Evolutionary conservation across 129 eudicot genomes (phyloP).

Genomic region (Centella asiatica): DNA sequence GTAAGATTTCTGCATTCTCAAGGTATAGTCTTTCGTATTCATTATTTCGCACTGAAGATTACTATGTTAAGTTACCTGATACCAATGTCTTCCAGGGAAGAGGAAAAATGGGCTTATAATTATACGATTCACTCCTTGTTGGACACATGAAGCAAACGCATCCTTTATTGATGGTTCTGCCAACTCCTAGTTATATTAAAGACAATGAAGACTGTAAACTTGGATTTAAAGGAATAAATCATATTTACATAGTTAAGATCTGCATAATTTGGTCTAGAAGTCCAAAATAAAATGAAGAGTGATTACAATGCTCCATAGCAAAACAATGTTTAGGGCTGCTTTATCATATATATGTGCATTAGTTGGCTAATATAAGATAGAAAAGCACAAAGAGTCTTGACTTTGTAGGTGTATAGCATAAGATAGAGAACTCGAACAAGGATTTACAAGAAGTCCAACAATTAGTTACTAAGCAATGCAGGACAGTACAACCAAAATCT

Average conservation of each 20-base stretch:
- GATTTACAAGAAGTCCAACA: too few species aligned
- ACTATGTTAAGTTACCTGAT: slow-evolving; percentile 47
- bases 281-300: neutral
- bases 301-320: neutral
- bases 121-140: slow-evolving; percentile 78
- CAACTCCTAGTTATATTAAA: slow-evolving; percentile 44
- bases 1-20: neutral
- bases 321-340: too few species aligned
- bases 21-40: neutral
- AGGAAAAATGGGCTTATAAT: slow-evolving; percentile 93
- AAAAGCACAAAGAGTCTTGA: too few species aligned
- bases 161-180: slow-evolving; percentile 81
- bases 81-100: slow-evolving; percentile 95
- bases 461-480: too few species aligned
- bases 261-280: neutral
- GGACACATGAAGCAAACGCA: slow-evolving; percentile 70
- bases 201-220: slow-evolving; percentile 5
- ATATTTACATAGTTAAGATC: neutral
- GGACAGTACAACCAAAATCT: too few species aligned
- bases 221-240: neutral
- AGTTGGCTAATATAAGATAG: too few species aligned
- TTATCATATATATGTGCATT: too few species aligned
- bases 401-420: too few species aligned
- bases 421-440: too few species aligned
- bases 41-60: neutral